Base-by-base conservation (phyloP, 179 eudicot genomes). In the Camellia oleifera region DNA sequence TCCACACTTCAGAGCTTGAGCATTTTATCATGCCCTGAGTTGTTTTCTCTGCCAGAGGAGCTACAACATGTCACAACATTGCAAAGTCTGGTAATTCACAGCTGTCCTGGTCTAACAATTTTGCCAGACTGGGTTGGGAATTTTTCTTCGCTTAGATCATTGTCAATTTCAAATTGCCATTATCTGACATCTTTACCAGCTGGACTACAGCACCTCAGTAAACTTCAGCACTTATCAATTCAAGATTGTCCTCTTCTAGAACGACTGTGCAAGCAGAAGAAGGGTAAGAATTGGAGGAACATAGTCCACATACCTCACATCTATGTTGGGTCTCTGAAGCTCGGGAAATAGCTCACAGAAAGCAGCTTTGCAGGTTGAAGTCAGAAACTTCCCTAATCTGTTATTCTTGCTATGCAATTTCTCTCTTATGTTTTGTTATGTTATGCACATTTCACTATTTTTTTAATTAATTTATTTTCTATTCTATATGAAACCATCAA, bases 121-220 rank as follows among this genome's bases (percentile, higher is more conserved):
- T 46, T 80, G 66, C 82, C 78, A 6, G 82, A 80, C 32, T 80
- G 82, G 82, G 3, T 80, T 12, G 82, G 44, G 20, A 74, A 50
- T n/a, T 58, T 80, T 50, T 56, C 74, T 18, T 74, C 74, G 4
- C 78, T 80, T 2, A 74, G 67, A 74, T 63, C 82, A 26, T 23
- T 80, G 15, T 65, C 65, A 32, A 53, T 80, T 45, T 74, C 78
- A 57, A 60, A 80, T 74, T 80, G 82, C 52, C 45, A 10, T 52
- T 60, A 66, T 65, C 32, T 80, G 78, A 66, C 2, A n/a, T 74
- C 64, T 74, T 74, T 80, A 45, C 82, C 82, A 56, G 65, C 26
- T 0, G 82, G 64, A 9, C 7, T 80, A 11, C 65, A 45, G 26
- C 67, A n/a, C 62, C 82, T 80, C 5, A 54, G 20, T 42, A 46